Evolutionary conservation across 2,329 filamentous ascomycete species (phyloP).

Genomic region (Chaetomium sp.): DNA sequence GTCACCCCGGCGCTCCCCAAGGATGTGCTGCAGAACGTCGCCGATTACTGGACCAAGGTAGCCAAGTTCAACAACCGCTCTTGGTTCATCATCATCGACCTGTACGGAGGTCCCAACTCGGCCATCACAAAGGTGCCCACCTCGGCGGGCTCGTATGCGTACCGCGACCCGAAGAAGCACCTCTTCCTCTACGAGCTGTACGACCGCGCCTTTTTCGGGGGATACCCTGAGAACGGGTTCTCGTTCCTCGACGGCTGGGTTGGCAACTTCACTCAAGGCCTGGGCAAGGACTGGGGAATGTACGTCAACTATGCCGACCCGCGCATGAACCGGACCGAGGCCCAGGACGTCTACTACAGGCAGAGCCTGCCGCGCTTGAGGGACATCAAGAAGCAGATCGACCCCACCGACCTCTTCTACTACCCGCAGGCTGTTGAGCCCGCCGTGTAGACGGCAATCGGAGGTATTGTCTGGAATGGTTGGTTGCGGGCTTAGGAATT

Average conservation of each 20-base stretch:
- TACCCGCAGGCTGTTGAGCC: conserved; percentile 42
- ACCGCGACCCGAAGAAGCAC: conserved; percentile 42
- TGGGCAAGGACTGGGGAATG: conserved; percentile 47
- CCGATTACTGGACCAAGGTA: conserved; percentile 37
- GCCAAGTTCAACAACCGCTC: conserved; percentile 33
- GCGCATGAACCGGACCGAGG: conserved; percentile 48
- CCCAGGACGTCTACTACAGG: conserved; percentile 54
- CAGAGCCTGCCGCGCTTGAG: conserved; percentile 43
- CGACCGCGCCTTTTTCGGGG: conserved; percentile 40
- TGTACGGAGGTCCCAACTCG: conserved; percentile 43
- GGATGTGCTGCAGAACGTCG: conserved; percentile 34
- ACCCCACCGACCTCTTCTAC: conserved; percentile 47
- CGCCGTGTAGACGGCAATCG: conserved; percentile 2
- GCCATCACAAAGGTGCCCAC: conserved; percentile 39
- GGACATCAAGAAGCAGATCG: conserved; percentile 44
- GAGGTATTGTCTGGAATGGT: background rate
- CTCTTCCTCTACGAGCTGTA: conserved; percentile 56
- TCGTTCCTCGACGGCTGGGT: conserved; percentile 48
- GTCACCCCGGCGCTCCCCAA: conserved; percentile 35
- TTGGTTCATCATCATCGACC: conserved; percentile 43
- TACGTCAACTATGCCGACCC: conserved; percentile 60
- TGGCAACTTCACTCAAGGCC: conserved; percentile 38
- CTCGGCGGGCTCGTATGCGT: conserved; percentile 42
- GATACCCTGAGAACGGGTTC: conserved; percentile 44
- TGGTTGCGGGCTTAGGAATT: background rate